Evolutionary conservation across 441 rosid species (phyloP).

Genomic region (Aquilaria agallochum): DNA sequence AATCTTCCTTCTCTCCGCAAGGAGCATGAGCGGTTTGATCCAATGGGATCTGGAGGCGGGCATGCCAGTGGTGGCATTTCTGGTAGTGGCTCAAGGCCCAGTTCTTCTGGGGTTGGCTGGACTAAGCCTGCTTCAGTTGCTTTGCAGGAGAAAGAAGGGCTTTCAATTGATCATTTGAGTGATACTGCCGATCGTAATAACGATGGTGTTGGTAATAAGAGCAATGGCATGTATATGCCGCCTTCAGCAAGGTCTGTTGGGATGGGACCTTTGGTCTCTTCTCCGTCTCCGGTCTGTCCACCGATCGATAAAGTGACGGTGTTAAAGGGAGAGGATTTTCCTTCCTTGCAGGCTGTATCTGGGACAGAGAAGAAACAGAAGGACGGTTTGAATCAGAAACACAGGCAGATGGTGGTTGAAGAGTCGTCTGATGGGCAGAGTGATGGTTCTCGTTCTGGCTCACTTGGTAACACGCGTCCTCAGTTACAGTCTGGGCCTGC

Average conservation of each 20-base stretch:
- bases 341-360: conserved; percentile 72
- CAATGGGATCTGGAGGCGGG: conserved; percentile 54
- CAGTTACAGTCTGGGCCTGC: conserved; percentile 41
- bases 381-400: conserved; percentile 61
- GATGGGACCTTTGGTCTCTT: conserved; percentile 27
- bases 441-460: conserved; percentile 26
- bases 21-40: conserved; percentile 86
- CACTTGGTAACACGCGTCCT: conserved; percentile 58
- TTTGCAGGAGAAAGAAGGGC: conserved; percentile 55
- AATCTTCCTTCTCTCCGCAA: conserved; percentile 89
- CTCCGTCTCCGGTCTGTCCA: conserved; percentile 22
- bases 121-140: conserved; percentile 58
- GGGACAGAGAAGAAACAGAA: conserved; percentile 68
- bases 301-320: conserved; percentile 54
- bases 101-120: conserved; percentile 90
- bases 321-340: conserved; percentile 94
- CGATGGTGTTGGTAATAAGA: conserved; percentile 37
- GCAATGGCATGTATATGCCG: conserved; percentile 40
- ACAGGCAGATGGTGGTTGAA: conserved; percentile 48
- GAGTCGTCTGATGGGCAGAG: conserved; percentile 38
- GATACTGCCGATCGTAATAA: conserved; percentile 22
- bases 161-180: background rate
- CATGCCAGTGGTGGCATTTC: conserved; percentile 61
- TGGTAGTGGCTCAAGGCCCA: conserved; percentile 71
- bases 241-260: conserved; percentile 46